Evolutionary conservation across 768 basidiomycete genomes (phyloP).

Genomic region (Neoboletus brunneissimus): DNA sequence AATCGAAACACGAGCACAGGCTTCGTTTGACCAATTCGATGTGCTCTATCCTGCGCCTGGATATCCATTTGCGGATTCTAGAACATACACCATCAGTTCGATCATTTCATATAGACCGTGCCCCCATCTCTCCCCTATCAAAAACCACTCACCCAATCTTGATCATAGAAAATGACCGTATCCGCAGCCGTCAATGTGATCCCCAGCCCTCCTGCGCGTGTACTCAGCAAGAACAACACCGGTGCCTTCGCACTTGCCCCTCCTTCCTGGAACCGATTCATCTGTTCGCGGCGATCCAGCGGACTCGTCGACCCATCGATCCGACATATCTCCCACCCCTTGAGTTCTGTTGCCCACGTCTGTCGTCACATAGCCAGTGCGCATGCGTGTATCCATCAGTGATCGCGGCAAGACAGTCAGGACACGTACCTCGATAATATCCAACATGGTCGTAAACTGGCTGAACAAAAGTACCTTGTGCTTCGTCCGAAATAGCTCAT

Average conservation of each 20-base stretch:
- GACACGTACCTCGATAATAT: constrained; percentile 81
- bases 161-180: constrained; percentile 28
- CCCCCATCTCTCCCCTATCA: not conserved
- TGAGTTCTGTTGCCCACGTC: constrained; percentile 81
- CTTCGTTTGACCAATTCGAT: constrained; percentile 91
- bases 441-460: constrained; percentile 95
- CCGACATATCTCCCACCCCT: constrained; percentile 81
- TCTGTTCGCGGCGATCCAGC: constrained; percentile 78
- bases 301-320: constrained; percentile 89
- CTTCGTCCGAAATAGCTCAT: constrained; percentile 70
- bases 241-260: constrained; percentile 64
- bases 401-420: not conserved
- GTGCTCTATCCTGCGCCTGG: constrained; percentile 94
- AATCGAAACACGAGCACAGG: constrained; percentile 90
- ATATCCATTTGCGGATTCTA: constrained; percentile 96
- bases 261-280: constrained; percentile 77
- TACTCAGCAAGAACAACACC: constrained; percentile 81
- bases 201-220: constrained; percentile 92
- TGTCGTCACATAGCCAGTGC: not conserved
- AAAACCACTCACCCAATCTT: constrained; percentile 20
- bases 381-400: not conserved
- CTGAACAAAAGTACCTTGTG: constrained; percentile 89
- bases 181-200: constrained; percentile 85
- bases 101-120: not conserved
- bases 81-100: not conserved